A percentile compares a stretch with the other conserved stretches of the same genome.
Conservation (phyloP, 495 filamentous ascomycete species). For the Hypoxylon lenormandii region DNA sequence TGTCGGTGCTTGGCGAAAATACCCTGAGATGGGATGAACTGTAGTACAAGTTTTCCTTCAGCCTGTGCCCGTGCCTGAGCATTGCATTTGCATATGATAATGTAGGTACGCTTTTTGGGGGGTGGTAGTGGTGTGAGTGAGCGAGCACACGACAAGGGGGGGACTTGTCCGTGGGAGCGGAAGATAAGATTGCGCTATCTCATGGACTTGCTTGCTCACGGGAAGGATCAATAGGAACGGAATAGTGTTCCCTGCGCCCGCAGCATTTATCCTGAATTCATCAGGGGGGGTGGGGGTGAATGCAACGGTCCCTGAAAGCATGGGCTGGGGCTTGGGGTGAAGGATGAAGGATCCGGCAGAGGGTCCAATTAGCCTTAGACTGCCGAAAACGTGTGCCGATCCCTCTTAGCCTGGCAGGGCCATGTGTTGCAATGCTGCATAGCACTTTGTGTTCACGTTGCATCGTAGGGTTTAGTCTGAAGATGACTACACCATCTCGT, state of each 20-base stretch:
- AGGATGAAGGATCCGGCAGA: constrained; percentile 14
- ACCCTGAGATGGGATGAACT: constrained; percentile 8
- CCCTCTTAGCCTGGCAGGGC: constrained; percentile 18
- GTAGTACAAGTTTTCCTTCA: constrained; percentile 31
- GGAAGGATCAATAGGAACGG: constrained; percentile 39
- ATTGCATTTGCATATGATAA: constrained; percentile 20
- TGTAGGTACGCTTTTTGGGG: background rate
- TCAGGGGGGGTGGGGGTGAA: constrained; percentile 33
- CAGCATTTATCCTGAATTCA: constrained; percentile 46
- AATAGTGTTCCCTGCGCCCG: constrained; percentile 33
- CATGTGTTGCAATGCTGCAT: constrained; percentile 30
- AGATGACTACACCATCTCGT: constrained; percentile 16
- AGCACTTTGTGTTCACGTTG: constrained; percentile 26
- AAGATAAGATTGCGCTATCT: constrained; percentile 35
- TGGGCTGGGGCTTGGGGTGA: no score
- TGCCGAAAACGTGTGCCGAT: constrained; percentile 39
- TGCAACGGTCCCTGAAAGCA: constrained; percentile 41
- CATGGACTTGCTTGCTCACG: background rate
- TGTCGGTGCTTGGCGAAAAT: constrained; percentile 6
- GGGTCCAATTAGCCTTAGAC: constrained; percentile 20
- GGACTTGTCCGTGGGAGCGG: constrained; percentile 25
- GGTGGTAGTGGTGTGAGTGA: background rate
- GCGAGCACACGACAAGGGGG: constrained; percentile 13
- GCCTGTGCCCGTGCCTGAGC: constrained; percentile 31
- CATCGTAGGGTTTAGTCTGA: constrained; percentile 38